A percentile compares a stretch with the other conserved stretches of the same genome.
phyloP scores from a whole-genome alignment of 257 asterid species.

The Primulina huaijiensis region DNA sequence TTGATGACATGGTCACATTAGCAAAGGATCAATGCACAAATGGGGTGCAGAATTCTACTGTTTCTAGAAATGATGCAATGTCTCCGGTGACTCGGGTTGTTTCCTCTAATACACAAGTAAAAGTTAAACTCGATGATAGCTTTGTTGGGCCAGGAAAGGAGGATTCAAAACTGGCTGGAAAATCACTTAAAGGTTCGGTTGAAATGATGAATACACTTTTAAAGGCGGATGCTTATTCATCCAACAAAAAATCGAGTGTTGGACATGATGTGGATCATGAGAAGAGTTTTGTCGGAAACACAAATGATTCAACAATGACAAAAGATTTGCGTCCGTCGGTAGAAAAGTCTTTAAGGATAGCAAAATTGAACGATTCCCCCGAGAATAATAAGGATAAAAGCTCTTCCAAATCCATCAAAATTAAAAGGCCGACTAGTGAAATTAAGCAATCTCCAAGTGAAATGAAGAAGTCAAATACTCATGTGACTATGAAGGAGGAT shows the following conservation, averaged over 20 bases:
- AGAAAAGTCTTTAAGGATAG: constrained; percentile 40
- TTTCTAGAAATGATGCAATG: constrained; percentile 27
- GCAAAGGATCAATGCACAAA: constrained; percentile 26
- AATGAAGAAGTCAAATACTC: constrained; percentile 9
- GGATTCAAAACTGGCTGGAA: constrained; percentile 25
- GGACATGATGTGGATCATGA: constrained; percentile 27
- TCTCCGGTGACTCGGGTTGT: constrained; percentile 16
- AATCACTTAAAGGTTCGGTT: constrained; percentile 25
- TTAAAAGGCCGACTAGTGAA: no score
- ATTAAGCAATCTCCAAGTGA: constrained; percentile 16
- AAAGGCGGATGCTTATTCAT: constrained; percentile 18
- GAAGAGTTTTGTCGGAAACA: neutral
- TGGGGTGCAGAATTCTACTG: constrained; percentile 21
- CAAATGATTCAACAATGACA: constrained; percentile 19
- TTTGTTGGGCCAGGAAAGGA: constrained; percentile 29
- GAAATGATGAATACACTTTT: constrained; percentile 20
- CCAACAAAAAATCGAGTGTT: constrained; percentile 23
- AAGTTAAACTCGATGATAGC: constrained; percentile 25
- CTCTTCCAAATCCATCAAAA: no score
- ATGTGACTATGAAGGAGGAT: constrained; percentile 10
- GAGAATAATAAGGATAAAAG: constrained; percentile 21
- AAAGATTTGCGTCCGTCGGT: constrained; percentile 31
- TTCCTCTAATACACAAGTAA: constrained; percentile 27
- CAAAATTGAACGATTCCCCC: constrained; percentile 28
- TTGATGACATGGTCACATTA: constrained; percentile 26